phyloP scores from a whole-genome alignment of 2,329 filamentous ascomycete genomes.

The Fusarium sulawesiense region DNA sequence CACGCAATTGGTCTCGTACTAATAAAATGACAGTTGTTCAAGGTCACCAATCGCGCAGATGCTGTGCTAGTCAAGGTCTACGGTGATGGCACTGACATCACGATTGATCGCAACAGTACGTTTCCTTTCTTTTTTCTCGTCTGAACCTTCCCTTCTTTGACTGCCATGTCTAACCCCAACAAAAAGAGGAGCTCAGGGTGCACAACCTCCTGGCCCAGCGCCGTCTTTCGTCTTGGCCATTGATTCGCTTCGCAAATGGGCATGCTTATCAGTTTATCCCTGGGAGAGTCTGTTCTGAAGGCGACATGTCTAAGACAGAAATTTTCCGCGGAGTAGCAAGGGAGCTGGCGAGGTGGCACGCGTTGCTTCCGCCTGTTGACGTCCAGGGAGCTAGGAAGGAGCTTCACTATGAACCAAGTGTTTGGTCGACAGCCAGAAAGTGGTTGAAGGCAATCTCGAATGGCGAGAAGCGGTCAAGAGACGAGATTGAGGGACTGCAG shows the following conservation, averaged over 20 bases:
- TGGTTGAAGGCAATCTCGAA: slow-evolving; percentile 36
- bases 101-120: slow-evolving; percentile 39
- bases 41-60: slow-evolving; percentile 9
- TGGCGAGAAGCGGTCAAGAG: background rate
- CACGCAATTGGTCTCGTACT: background rate
- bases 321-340: slow-evolving; percentile 36
- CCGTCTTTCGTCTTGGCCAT: slow-evolving; percentile 28
- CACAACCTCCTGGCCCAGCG: slow-evolving; percentile 34
- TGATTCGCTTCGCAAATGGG: slow-evolving; percentile 38
- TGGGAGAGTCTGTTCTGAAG: slow-evolving; percentile 28
- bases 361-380: slow-evolving; percentile 8
- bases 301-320: slow-evolving; percentile 25
- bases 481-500: slow-evolving; percentile 13
- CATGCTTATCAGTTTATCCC: slow-evolving; percentile 37
- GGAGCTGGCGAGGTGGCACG: slow-evolving; percentile 38
- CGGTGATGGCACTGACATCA: slow-evolving; percentile 40
- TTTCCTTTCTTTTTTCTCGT: background rate
- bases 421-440: slow-evolving; percentile 41
- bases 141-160: slow-evolving; percentile 6
- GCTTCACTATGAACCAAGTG: slow-evolving; percentile 23
- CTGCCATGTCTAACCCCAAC: slow-evolving; percentile 20
- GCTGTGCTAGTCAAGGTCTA: slow-evolving; percentile 39
- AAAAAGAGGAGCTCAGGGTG: slow-evolving; percentile 37
- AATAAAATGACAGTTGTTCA: slow-evolving; percentile 32
- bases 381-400: background rate